These are phyloP conservation scores for Rhodotorula graminis DNA, from an alignment of 768 basidiomycete genomes.

Conservation along the genomic window DNA sequence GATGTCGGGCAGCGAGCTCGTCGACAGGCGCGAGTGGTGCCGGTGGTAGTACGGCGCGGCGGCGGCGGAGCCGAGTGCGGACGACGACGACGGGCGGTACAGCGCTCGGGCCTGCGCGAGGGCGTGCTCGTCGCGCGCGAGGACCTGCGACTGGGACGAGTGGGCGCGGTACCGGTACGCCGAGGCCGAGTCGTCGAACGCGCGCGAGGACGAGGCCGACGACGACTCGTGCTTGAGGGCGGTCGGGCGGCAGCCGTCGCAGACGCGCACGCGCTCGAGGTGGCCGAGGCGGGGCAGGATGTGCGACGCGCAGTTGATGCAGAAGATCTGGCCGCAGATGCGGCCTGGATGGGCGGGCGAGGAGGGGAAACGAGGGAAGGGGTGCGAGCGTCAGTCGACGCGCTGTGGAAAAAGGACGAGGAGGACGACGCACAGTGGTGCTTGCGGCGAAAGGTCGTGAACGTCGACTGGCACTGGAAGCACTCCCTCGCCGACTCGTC, in stretches of 20 bases:
- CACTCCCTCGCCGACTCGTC: slow-evolving; percentile 85
- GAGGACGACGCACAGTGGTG: slow-evolving; percentile 37
- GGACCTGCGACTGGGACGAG: too few relatives aligned
- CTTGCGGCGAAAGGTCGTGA: slow-evolving; percentile 36
- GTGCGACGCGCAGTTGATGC: slow-evolving; percentile 92
- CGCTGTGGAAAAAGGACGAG: neutral
- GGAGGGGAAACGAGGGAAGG: too few relatives aligned
- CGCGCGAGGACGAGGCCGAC: slow-evolving; percentile 23
- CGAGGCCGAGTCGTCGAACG: slow-evolving; percentile 59
- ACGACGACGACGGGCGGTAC: too few relatives aligned
- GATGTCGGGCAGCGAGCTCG: neutral
- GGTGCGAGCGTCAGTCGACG: neutral
- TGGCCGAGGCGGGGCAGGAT: slow-evolving; percentile 89
- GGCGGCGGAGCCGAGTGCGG: too few relatives aligned
- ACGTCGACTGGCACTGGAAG: slow-evolving; percentile 37
- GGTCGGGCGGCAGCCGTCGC: slow-evolving; percentile 66
- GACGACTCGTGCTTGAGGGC: slow-evolving; percentile 10
- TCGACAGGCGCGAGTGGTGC: neutral
- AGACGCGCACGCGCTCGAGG: slow-evolving; percentile 91
- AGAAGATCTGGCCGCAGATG: slow-evolving; percentile 83
- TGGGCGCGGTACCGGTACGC: slow-evolving; percentile 42
- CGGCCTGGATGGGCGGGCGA: slow-evolving; percentile 23
- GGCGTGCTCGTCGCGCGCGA: too few relatives aligned
- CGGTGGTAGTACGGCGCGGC: neutral
- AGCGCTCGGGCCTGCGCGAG: too few relatives aligned